phyloP scores from a whole-genome alignment of 1,284 basidiomycete genomes.

The Irpex sp. region DNA sequence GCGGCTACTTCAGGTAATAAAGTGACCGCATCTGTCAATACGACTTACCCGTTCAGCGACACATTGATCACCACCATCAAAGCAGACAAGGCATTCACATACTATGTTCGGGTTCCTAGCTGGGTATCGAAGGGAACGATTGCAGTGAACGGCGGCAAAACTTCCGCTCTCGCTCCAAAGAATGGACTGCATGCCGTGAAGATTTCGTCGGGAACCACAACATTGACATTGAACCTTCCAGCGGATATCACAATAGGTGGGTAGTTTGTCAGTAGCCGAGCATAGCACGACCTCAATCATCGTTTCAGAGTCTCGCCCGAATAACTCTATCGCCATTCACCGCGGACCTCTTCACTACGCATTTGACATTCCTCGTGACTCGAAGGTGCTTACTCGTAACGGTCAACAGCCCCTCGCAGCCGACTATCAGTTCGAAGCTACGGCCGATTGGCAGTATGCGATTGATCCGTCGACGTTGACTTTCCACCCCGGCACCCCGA shows the following conservation, averaged over 20 bases:
- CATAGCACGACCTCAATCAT: background rate
- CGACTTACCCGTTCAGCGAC: conserved; percentile 57
- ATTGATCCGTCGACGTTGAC: conserved; percentile 51
- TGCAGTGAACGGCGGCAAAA: conserved; percentile 38
- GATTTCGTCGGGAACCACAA: conserved; percentile 42
- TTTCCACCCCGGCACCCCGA: conserved; percentile 38
- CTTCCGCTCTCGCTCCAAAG: conserved; percentile 34
- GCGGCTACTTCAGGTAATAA: conserved; percentile 32
- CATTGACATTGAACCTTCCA: conserved; percentile 42
- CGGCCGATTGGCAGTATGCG: conserved; percentile 48
- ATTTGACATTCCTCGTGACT: conserved; percentile 42
- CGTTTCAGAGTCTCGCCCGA: conserved; percentile 42
- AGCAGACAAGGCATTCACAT: conserved; percentile 46
- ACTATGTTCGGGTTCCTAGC: conserved; percentile 52
- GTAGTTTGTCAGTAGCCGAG: conserved; percentile 3
- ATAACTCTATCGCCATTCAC: conserved; percentile 51
- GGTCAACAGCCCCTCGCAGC: conserved; percentile 44
- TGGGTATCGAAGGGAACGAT: conserved; percentile 49
- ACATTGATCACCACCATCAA: conserved; percentile 46
- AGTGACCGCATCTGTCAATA: conserved; percentile 47
- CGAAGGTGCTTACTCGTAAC: conserved; percentile 42
- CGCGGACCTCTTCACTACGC: conserved; percentile 57
- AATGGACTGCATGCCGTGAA: conserved; percentile 47
- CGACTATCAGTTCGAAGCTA: conserved; percentile 51
- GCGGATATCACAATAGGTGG: conserved; percentile 46